Conservation (phyloP, 768 basidiomycete genomes). For the Amanita pallidorosea region DNA sequence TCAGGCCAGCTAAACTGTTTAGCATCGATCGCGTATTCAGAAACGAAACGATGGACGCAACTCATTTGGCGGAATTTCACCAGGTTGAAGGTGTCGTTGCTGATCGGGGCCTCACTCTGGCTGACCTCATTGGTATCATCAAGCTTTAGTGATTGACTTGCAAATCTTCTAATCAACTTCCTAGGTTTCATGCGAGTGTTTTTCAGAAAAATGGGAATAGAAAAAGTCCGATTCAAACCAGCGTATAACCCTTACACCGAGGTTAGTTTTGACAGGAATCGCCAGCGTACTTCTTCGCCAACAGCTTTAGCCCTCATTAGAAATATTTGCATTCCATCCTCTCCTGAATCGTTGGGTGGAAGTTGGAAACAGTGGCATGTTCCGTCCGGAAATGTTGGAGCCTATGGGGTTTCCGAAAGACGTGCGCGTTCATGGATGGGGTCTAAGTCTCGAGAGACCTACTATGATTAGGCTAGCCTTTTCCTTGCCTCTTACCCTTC, state of each 20-base stretch:
- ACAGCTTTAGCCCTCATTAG: slow-evolving; percentile 69
- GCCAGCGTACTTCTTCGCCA: slow-evolving; percentile 1
- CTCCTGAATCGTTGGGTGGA: slow-evolving; percentile 92
- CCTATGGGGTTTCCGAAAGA: slow-evolving; percentile 98
- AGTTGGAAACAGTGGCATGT: slow-evolving; percentile 98
- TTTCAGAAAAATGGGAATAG: slow-evolving; percentile 96
- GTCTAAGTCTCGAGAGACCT: slow-evolving; percentile 86
- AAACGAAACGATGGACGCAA: slow-evolving; percentile 97
- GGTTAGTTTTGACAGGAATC: slow-evolving; percentile 24
- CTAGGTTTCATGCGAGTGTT: slow-evolving; percentile 97
- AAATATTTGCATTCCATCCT: slow-evolving; percentile 98
- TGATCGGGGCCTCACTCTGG: slow-evolving; percentile 83
- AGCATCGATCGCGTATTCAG: slow-evolving; percentile 98
- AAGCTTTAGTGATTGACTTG: not conserved
- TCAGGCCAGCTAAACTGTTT: slow-evolving; percentile 89
- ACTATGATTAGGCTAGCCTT: slow-evolving; percentile 89
- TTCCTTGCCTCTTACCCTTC: not conserved
- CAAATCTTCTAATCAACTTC: not conserved
- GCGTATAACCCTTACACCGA: slow-evolving; percentile 99
- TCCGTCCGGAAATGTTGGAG: slow-evolving; percentile 98
- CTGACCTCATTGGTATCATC: slow-evolving; percentile 82
- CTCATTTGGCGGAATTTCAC: slow-evolving; percentile 97
- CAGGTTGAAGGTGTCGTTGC: slow-evolving; percentile 99
- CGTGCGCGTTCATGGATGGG: slow-evolving; percentile 96
- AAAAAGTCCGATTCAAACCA: slow-evolving; percentile 92